Percentiles rank a stretch among this genome's conserved stretches.
Conservation (phyloP, 352 stramenopile genomes). For the Phytophthora pseudosyringae region DNA sequence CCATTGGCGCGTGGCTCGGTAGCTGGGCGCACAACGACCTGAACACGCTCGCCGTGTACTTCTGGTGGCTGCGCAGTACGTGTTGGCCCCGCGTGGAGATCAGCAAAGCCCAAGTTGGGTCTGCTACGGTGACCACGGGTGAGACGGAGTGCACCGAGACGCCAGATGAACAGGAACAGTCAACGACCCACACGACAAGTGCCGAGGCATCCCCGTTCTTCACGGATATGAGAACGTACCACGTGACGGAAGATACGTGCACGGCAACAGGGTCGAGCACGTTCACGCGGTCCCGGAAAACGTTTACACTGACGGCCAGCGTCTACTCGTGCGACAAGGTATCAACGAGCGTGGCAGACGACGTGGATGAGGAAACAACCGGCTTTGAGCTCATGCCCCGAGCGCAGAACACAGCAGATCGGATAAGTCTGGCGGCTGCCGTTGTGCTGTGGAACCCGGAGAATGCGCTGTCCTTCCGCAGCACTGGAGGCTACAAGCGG, state of each 20-base stretch:
- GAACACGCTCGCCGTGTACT: constrained; percentile 47
- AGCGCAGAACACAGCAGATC: constrained; percentile 8
- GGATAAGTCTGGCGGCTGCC: constrained; percentile 46
- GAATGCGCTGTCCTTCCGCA: constrained; percentile 56
- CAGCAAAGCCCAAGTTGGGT: constrained; percentile 17
- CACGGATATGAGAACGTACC: constrained; percentile 43
- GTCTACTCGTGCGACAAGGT: constrained; percentile 56
- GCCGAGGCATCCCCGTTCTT: constrained; percentile 47
- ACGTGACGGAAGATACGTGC: constrained; percentile 45
- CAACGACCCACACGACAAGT: constrained; percentile 19
- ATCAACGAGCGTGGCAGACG: constrained; percentile 54
- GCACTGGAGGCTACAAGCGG: constrained; percentile 46
- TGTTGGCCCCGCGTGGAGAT: constrained; percentile 48
- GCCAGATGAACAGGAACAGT: constrained; percentile 40
- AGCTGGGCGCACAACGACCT: constrained; percentile 44
- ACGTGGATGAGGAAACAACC: constrained; percentile 45
- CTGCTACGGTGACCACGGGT: constrained; percentile 15
- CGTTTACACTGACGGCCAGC: constrained; percentile 35
- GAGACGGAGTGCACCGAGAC: constrained; percentile 27
- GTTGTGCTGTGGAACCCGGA: constrained; percentile 50
- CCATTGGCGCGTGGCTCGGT: constrained; percentile 47
- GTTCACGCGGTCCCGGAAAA: constrained; percentile 42
- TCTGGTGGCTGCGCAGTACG: constrained; percentile 61
- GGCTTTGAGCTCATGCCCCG: constrained; percentile 58
- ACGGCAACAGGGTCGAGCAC: constrained; percentile 9